These are phyloP conservation scores for Tieghemostelium lacteum DNA, from an alignment of 78 protist species.

Conservation along the genomic window DNA sequence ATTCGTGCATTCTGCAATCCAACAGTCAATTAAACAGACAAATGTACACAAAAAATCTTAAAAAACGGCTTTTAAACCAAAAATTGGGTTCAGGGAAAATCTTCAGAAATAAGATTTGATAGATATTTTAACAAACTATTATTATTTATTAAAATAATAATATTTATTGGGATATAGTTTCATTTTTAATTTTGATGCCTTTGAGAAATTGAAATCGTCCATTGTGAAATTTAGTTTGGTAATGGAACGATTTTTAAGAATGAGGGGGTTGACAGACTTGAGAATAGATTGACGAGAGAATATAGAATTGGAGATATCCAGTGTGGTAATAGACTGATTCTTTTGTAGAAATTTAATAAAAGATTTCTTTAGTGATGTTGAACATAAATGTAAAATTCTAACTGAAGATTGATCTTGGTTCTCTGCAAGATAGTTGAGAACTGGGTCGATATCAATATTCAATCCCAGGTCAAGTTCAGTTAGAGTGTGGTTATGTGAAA, in stretches of 20 bases:
- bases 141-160: slow-evolving; percentile 31
- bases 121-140: no score
- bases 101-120: no score
- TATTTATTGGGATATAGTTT: slow-evolving; percentile 9
- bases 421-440: slow-evolving; percentile 7
- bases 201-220: slow-evolving; percentile 15
- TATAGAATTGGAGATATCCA: slow-evolving; percentile 41
- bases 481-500: slow-evolving; percentile 3
- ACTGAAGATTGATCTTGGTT: not conserved
- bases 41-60: no score
- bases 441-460: slow-evolving; percentile 23
- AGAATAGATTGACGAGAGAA: not conserved
- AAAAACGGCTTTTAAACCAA: no score
- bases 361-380: slow-evolving; percentile 7
- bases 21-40: no score
- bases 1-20: no score
- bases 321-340: slow-evolving; percentile 4
- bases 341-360: slow-evolving; percentile 22
- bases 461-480: slow-evolving; percentile 33
- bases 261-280: not conserved
- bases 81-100: no score
- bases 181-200: not conserved
- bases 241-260: slow-evolving; percentile 25
- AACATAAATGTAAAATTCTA: slow-evolving; percentile 1
- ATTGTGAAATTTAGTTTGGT: slow-evolving; percentile 29